A percentile compares a stretch with the other conserved stretches of the same genome.
These are phyloP conservation scores for Terfezia boudieri DNA, from an alignment of 495 filamentous ascomycete genomes.

Conservation along the genomic window DNA sequence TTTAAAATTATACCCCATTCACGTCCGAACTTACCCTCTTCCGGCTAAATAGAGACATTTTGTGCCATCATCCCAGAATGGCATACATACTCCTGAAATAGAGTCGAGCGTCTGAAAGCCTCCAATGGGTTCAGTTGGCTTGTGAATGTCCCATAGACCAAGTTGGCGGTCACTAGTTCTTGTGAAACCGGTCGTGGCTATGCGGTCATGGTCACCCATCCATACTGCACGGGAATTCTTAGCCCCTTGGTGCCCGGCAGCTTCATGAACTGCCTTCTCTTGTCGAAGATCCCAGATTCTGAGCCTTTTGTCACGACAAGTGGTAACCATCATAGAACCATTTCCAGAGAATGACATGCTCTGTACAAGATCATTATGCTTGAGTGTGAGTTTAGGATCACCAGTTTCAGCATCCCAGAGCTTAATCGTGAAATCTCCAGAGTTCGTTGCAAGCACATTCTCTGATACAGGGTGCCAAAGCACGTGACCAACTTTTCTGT, in stretches of 20 bases:
- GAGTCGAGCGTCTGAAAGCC: constrained; percentile 76
- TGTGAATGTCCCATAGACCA: constrained; percentile 81
- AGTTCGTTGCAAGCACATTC: constrained; percentile 84
- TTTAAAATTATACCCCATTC: neutral
- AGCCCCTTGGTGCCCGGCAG: constrained; percentile 66
- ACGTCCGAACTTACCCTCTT: constrained; percentile 48
- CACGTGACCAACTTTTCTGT: constrained; percentile 89
- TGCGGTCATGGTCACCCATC: constrained; percentile 47
- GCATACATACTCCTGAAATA: constrained; percentile 95
- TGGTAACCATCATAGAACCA: constrained; percentile 72
- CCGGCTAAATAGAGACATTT: constrained; percentile 85
- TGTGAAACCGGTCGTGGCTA: constrained; percentile 91
- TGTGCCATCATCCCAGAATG: constrained; percentile 96
- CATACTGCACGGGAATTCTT: constrained; percentile 93
- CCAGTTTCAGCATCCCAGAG: constrained; percentile 86
- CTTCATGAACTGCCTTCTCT: constrained; percentile 67
- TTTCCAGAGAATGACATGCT: constrained; percentile 90
- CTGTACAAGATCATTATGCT: constrained; percentile 77
- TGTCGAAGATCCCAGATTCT: constrained; percentile 93
- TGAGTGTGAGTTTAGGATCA: constrained; percentile 44
- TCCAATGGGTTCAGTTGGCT: constrained; percentile 56
- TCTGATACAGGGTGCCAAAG: constrained; percentile 93
- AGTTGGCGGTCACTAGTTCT: constrained; percentile 95
- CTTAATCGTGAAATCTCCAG: constrained; percentile 86
- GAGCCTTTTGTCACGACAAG: constrained; percentile 93